A percentile compares a stretch with the other conserved stretches of the same genome.
Conservation (phyloP, 768 basidiomycete genomes). For the Mycena maculata region DNA sequence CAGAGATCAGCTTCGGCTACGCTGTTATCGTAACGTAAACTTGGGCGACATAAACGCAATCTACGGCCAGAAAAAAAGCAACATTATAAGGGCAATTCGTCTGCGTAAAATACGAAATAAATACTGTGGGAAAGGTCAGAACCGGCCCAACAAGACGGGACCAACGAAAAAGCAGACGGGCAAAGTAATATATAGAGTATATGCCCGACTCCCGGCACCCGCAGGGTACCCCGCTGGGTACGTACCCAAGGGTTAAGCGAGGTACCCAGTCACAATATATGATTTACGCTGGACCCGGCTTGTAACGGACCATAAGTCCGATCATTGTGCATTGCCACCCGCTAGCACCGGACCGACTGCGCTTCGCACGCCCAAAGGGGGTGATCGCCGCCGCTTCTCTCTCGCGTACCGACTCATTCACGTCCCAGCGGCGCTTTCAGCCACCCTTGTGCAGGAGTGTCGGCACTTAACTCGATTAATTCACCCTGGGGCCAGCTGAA, state of each 20-base stretch:
- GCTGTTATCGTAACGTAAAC: too few relatives aligned
- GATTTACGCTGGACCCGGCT: conserved; percentile 7
- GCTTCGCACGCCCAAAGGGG: not conserved
- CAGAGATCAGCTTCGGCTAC: too few relatives aligned
- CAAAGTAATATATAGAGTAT: conserved; percentile 20
- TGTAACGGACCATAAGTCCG: not conserved
- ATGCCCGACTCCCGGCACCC: conserved; percentile 1
- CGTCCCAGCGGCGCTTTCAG: not conserved
- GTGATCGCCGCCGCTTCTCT: conserved; percentile 13
- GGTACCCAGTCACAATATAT: conserved; percentile 28
- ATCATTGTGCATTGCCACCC: conserved; percentile 14
- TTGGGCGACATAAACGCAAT: too few relatives aligned
- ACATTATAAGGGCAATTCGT: too few relatives aligned
- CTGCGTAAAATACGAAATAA: too few relatives aligned
- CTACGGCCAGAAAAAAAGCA: too few relatives aligned
- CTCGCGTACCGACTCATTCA: not conserved
- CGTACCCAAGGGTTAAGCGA: conserved; percentile 22
- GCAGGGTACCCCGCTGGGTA: too few relatives aligned
- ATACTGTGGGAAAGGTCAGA: too few relatives aligned
- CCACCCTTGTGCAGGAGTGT: not conserved
- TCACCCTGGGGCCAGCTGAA: not conserved
- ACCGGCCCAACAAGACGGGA: too few relatives aligned
- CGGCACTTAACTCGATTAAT: not conserved
- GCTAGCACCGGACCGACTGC: too few relatives aligned
- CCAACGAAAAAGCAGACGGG: too few relatives aligned